A percentile compares a stretch with the other conserved stretches of the same genome.
Conservation (phyloP, 768 basidiomycete species). For the Rhodosporidiobolus sp. region DNA sequence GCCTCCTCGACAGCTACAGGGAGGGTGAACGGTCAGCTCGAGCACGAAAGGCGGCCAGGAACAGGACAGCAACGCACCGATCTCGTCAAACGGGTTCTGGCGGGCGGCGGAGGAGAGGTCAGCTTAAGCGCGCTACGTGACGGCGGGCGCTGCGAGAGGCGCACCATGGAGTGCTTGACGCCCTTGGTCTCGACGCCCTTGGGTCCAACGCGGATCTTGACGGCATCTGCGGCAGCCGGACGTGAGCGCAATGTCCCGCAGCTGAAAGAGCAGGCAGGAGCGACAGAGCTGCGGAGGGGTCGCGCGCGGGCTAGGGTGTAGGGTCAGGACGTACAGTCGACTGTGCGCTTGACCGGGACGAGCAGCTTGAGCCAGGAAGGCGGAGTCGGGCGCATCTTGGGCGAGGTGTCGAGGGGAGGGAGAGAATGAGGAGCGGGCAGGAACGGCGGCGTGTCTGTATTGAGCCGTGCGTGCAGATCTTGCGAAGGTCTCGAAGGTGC, state of each 20-base stretch:
- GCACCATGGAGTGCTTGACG: constrained; percentile 98
- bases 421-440: background rate
- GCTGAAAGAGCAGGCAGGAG: background rate
- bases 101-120: background rate
- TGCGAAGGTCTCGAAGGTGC: too few species aligned
- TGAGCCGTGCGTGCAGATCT: too few species aligned
- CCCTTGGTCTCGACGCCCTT: constrained; percentile 87
- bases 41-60: background rate
- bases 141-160: constrained; percentile 38
- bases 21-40: background rate
- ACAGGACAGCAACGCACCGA: constrained; percentile 60
- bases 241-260: background rate
- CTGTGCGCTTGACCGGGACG: constrained; percentile 90
- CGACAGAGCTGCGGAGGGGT: background rate
- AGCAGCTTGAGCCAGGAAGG: constrained; percentile 77
- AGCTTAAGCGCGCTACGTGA: too few species aligned
- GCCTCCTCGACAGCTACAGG: constrained; percentile 88
- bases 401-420: background rate
- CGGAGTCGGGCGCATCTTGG: constrained; percentile 69
- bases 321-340: constrained; percentile 80
- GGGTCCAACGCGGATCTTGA: constrained; percentile 93
- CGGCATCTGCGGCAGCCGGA: constrained; percentile 27
- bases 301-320: too few species aligned
- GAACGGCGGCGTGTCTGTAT: too few species aligned
- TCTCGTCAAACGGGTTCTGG: constrained; percentile 98